Conservation (phyloP, 805 yeast species). For the Priceomyces fermenticarens region DNA sequence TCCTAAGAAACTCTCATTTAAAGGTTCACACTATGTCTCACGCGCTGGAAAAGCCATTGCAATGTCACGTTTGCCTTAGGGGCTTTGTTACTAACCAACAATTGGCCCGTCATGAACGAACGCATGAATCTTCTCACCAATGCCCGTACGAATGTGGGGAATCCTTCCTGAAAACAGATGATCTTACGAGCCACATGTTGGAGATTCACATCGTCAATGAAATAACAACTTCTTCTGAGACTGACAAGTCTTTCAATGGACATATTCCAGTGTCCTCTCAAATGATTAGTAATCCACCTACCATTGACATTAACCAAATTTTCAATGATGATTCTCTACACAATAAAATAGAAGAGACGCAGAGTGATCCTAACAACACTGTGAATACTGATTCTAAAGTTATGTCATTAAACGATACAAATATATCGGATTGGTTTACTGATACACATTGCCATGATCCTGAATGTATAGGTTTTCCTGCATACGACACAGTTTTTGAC, state of each 20-base stretch:
- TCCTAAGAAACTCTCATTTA: neutral
- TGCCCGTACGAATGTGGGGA: neutral
- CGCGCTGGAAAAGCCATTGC: neutral
- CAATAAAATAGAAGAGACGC: too few species aligned
- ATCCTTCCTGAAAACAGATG: neutral
- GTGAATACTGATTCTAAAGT: neutral
- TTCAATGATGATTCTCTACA: too few species aligned
- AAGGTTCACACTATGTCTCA: neutral
- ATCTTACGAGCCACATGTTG: neutral
- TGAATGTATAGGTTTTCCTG: neutral
- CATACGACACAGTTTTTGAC: neutral
- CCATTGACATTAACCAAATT: too few species aligned
- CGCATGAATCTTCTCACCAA: neutral
- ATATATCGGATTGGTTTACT: neutral
- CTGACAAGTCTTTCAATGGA: neutral
- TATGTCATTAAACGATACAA: neutral
- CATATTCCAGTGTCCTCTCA: too few species aligned
- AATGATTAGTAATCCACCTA: too few species aligned
- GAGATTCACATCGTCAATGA: neutral
- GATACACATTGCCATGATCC: neutral
- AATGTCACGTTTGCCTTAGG: neutral
- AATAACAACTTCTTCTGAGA: neutral
- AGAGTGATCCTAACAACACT: too few species aligned
- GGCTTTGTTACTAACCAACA: neutral
- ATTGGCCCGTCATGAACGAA: neutral